Evolutionary conservation across 2,329 filamentous ascomycete species (phyloP), one percentile per base, ranked within the genome.

Genomic region (Aspergillus jensenii): DNA sequence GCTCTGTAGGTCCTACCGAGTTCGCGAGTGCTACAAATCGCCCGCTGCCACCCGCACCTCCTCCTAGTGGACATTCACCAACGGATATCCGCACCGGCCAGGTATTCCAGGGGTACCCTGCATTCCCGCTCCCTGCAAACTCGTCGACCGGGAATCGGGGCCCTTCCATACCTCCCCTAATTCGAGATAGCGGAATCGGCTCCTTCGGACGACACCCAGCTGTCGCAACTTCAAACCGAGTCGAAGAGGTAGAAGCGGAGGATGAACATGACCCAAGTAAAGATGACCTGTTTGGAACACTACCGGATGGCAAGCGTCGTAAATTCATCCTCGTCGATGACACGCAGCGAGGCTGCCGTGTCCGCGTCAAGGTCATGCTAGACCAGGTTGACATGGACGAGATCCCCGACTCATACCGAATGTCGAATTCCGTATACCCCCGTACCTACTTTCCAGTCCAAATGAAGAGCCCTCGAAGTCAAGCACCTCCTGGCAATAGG

Each of bases 271-370:
- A 69, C 31, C 73, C 74, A 11, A 69, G 56, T 46, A 88, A 81
- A 52, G 84, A 87, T 15, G 86, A 87, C 49, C 84, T 97, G 45
- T 97, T 97, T 74, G 91, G 91, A 49, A 89, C 95, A 64, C 84
- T 96, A 52, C 92, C 93, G 1, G 91, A 95, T 68, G 87, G 89
- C 52, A 96, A 96, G 79, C 91, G 91, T 70, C 89, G 93, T 71
- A 98, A 97, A 76, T 98, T 98, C 75, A 96, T 98, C 66, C 85
- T 98, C 9, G 92, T 98, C 27, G 93, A 97, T 65, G 93, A 98
- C 73, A 87, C 86, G 52, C 89, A 92, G 61, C 88, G 91, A 37
- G 89, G 89, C 52, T 88, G 86, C 51, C 86, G 92, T 43, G 87
- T 97, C 2, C 88, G 93, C 15, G 93, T 98, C 46, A 89, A 93